Evolutionary conservation across 2,329 filamentous ascomycete genomes (phyloP).

Genomic region (Sporothrix protearum): DNA sequence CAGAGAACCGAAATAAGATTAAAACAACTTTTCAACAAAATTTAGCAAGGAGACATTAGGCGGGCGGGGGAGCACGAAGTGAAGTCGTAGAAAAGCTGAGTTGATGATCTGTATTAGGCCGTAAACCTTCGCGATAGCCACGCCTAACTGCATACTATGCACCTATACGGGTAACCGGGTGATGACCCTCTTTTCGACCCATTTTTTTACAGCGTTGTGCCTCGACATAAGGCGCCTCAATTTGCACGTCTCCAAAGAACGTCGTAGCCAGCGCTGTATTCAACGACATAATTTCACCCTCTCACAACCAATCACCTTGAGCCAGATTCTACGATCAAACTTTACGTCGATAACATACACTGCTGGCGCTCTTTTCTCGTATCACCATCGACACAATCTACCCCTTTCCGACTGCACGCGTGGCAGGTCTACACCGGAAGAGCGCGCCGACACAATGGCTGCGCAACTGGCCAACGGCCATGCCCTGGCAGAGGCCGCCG

Average conservation of each 20-base stretch:
- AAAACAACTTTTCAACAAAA: not conserved
- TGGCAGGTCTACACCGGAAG: too few relatives aligned
- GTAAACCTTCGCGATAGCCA: not conserved
- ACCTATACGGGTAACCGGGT: not conserved
- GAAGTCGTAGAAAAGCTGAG: not conserved
- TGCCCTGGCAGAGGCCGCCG: slow-evolving; percentile 27
- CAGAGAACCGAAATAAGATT: not conserved
- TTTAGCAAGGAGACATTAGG: not conserved
- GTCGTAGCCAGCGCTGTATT: not conserved
- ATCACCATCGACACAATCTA: not conserved
- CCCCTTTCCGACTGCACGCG: too few relatives aligned
- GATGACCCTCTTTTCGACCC: not conserved
- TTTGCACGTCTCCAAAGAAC: not conserved
- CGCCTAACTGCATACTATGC: slow-evolving; percentile 6
- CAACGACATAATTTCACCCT: not conserved
- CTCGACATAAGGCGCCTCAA: not conserved
- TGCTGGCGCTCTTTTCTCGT: not conserved
- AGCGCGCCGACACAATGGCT: slow-evolving; percentile 32
- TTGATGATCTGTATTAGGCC: not conserved
- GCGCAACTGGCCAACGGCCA: slow-evolving; percentile 33
- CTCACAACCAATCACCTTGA: not conserved
- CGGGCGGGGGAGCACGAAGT: not conserved
- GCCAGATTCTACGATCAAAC: not conserved
- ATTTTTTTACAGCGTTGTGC: slow-evolving; percentile 12
- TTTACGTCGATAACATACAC: not conserved